Conservation (phyloP, 495 filamentous ascomycete genomes). For the Hypoxylon trugodes region DNA sequence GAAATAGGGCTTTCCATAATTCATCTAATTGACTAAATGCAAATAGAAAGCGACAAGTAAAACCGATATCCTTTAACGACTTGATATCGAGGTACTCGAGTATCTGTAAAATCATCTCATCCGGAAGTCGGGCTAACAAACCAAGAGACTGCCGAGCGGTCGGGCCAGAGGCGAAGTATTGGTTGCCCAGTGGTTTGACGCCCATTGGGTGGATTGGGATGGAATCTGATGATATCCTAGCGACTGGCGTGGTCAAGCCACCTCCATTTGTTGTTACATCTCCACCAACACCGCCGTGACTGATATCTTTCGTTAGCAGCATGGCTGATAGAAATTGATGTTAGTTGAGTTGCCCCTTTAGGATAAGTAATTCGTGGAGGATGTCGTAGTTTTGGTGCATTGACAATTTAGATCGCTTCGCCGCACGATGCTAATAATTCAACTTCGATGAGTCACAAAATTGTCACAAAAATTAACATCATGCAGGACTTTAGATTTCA, state of each 20-base stretch:
- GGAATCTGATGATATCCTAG: constrained; percentile 44
- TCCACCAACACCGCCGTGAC: constrained; percentile 28
- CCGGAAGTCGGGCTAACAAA: constrained; percentile 70
- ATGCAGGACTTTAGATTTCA: too few relatives aligned
- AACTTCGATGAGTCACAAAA: constrained; percentile 26
- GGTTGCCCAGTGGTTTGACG: constrained; percentile 90
- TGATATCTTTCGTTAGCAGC: constrained; percentile 36
- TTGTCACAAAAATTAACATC: too few relatives aligned
- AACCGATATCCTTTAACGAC: constrained; percentile 72
- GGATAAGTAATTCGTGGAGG: constrained; percentile 9
- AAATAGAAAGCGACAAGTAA: constrained; percentile 87
- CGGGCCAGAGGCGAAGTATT: constrained; percentile 66
- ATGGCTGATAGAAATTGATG: constrained; percentile 14
- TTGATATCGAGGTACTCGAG: constrained; percentile 76
- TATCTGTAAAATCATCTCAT: constrained; percentile 80
- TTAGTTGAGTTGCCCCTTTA: constrained; percentile 23
- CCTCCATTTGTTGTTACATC: constrained; percentile 16
- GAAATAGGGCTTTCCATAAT: constrained; percentile 86
- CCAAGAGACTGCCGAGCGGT: constrained; percentile 75
- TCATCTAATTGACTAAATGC: constrained; percentile 88
- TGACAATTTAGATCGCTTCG: constrained; percentile 5
- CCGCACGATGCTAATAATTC: constrained; percentile 13
- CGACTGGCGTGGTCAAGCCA: constrained; percentile 29
- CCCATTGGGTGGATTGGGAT: constrained; percentile 85
- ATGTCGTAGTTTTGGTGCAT: constrained; percentile 2